These are phyloP conservation scores for Saccharomycopsis selenospora DNA, from an alignment of 805 yeast species.

Conservation along the genomic window DNA sequence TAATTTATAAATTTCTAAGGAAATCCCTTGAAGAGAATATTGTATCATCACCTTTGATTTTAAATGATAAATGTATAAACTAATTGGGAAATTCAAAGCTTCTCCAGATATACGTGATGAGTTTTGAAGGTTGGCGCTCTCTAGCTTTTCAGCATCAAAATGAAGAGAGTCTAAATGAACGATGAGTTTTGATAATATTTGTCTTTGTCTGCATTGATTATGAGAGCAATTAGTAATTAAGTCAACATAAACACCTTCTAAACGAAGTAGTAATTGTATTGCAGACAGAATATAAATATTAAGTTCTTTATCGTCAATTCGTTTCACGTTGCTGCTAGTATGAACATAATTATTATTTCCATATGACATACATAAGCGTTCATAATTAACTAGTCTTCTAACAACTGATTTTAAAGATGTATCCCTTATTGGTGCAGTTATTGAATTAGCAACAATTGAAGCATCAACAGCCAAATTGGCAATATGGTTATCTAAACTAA, in stretches of 20 bases:
- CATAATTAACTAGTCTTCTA: not conserved
- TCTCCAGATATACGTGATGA: conserved; percentile 22
- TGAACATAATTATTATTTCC: no score
- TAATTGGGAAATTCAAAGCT: conserved; percentile 50
- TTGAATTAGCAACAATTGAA: not conserved
- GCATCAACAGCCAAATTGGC: not conserved
- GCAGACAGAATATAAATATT: no score
- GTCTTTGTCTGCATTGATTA: conserved; percentile 80
- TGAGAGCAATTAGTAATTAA: conserved; percentile 41
- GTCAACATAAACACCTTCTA: conserved; percentile 33
- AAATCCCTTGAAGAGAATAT: conserved; percentile 66
- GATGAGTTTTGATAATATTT: conserved; percentile 51
- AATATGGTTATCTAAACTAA: conserved; percentile 1
- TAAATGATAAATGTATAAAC: conserved; percentile 60
- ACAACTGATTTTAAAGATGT: not conserved
- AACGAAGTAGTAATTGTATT: conserved; percentile 1
- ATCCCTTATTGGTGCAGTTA: not conserved
- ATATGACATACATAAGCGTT: no score
- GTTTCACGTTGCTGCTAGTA: no score
- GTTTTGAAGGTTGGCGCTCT: conserved; percentile 34
- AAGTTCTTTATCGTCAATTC: no score
- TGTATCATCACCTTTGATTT: conserved; percentile 69
- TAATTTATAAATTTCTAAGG: conserved; percentile 60
- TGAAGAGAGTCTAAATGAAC: conserved; percentile 74
- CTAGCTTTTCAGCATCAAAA: conserved; percentile 62